Percentiles rank a stretch among this genome's conserved stretches.
phyloP scores from a whole-genome alignment of 768 basidiomycete species.

The Paxillus rubicundulus region DNA sequence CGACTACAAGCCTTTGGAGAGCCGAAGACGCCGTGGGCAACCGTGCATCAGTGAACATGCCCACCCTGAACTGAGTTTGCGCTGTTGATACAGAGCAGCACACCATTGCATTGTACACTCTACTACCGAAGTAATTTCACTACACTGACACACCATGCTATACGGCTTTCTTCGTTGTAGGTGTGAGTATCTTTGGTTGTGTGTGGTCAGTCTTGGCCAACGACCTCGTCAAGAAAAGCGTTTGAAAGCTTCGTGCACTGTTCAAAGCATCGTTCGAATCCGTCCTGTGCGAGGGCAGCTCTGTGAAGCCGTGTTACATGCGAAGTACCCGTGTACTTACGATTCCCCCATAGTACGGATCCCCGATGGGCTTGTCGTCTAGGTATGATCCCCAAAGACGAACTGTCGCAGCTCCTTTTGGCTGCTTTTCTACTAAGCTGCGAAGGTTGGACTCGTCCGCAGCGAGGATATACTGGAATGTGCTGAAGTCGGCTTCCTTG shows the following conservation, averaged over 20 bases:
- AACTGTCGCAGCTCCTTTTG: conserved; percentile 60
- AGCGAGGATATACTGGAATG: conserved; percentile 83
- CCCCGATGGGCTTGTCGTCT: conserved; percentile 67
- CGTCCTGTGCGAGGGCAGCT: conserved; percentile 41
- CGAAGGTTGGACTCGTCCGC: conserved; percentile 77
- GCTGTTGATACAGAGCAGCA: background rate
- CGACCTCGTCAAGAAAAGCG: conserved; percentile 73
- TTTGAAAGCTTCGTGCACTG: conserved; percentile 73
- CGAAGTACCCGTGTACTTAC: conserved; percentile 37
- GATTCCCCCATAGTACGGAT: conserved; percentile 80
- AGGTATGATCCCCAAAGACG: conserved; percentile 80
- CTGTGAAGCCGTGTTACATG: background rate
- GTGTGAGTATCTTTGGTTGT: background rate
- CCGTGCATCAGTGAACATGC: conserved; percentile 84
- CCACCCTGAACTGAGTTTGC: conserved; percentile 52
- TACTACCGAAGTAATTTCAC: background rate
- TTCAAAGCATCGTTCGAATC: conserved; percentile 75
- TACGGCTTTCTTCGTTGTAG: background rate
- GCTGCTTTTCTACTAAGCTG: conserved; percentile 52
- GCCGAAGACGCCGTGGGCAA: conserved; percentile 79
- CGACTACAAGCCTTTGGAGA: conserved; percentile 90
- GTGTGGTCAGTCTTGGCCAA: conserved; percentile 29
- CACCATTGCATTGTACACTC: conserved; percentile 10
- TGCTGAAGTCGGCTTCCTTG: conserved; percentile 58
- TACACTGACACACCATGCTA: background rate